A percentile compares a stretch with the other conserved stretches of the same genome.
These are phyloP conservation scores for Podila epigama DNA, from an alignment of 192 early-diverging fungal species.

Conservation along the genomic window DNA sequence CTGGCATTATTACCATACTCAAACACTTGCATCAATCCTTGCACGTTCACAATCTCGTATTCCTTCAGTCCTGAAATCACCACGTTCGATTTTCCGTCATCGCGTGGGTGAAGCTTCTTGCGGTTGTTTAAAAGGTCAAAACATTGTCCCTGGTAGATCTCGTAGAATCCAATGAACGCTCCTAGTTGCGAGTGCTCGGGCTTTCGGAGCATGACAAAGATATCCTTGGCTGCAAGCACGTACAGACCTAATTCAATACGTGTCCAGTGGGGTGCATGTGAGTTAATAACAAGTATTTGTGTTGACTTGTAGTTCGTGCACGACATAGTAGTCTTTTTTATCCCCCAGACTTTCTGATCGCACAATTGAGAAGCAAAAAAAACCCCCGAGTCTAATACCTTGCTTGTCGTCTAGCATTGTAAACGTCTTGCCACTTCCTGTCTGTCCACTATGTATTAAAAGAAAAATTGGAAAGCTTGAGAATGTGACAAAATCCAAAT, in stretches of 20 bases:
- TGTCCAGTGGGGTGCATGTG: too few relatives aligned
- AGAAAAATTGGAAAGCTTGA: too few relatives aligned
- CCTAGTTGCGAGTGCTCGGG: constrained; percentile 78
- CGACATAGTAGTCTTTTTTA: too few relatives aligned
- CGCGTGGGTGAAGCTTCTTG: constrained; percentile 90
- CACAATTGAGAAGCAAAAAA: too few relatives aligned
- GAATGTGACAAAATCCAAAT: too few relatives aligned
- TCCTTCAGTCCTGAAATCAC: constrained; percentile 91
- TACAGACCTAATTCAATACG: too few relatives aligned
- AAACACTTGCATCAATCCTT: constrained; percentile 91
- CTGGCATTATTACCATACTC: constrained; percentile 89
- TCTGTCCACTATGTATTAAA: constrained; percentile 73
- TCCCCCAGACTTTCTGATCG: too few relatives aligned
- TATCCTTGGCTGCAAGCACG: constrained; percentile 90
- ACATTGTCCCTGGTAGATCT: constrained; percentile 98
- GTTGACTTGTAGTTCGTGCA: too few relatives aligned
- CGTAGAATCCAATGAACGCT: constrained; percentile 92
- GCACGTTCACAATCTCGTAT: constrained; percentile 84
- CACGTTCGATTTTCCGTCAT: constrained; percentile 96
- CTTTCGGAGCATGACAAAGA: constrained; percentile 78
- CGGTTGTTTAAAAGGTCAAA: constrained; percentile 92
- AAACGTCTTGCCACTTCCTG: constrained; percentile 94
- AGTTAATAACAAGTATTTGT: too few relatives aligned
- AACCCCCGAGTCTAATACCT: too few relatives aligned
- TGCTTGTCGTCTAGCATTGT: constrained; percentile 92